These are phyloP conservation scores for Quercus tomentella DNA, from an alignment of 331 rosid species.

Conservation along the genomic window DNA sequence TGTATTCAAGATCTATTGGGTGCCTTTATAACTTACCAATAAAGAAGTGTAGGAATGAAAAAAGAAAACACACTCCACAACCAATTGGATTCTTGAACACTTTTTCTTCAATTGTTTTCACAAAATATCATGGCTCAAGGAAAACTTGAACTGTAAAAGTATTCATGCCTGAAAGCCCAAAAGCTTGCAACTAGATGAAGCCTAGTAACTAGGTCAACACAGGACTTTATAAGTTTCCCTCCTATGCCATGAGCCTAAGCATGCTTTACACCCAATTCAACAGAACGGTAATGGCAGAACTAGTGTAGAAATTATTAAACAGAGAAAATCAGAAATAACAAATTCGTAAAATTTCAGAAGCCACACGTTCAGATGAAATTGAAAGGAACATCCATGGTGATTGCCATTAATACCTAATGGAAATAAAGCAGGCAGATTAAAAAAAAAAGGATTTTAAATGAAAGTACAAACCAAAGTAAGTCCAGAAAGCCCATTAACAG, in stretches of 20 bases:
- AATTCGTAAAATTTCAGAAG: background rate
- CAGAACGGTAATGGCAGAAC: background rate
- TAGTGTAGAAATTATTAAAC: background rate
- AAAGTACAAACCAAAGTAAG: constrained; percentile 69
- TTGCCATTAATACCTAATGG: background rate
- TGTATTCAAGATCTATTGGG: background rate
- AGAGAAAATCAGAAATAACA: background rate
- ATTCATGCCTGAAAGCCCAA: background rate
- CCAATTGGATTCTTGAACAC: background rate
- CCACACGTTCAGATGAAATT: background rate
- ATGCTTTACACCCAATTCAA: background rate
- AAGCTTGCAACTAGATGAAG: background rate
- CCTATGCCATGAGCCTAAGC: background rate
- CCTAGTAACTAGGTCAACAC: background rate
- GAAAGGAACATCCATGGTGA: background rate
- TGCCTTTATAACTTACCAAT: background rate
- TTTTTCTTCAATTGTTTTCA: background rate
- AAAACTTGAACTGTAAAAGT: background rate
- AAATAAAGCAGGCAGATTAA: background rate
- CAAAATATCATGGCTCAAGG: background rate
- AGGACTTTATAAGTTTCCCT: background rate
- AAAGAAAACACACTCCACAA: background rate
- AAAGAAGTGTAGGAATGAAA: background rate
- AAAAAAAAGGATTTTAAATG: background rate
- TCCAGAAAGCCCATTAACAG: constrained; percentile 85